A percentile compares a stretch with the other conserved stretches of the same genome.
These are phyloP conservation scores for Evernia prunastri DNA, from an alignment of 495 filamentous ascomycete species.

Conservation along the genomic window DNA sequence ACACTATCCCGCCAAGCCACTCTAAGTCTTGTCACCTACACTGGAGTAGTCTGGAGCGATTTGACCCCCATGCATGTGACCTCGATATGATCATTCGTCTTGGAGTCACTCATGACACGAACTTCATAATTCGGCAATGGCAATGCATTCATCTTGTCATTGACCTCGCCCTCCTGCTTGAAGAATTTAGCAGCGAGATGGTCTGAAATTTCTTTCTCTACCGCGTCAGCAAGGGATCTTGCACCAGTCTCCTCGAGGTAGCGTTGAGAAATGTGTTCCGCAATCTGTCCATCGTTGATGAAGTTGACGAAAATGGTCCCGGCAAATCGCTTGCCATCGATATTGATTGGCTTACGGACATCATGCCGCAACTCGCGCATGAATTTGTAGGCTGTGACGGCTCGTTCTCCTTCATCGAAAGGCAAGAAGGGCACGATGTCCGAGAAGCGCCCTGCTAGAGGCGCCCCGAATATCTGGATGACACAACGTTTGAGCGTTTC, in stretches of 20 bases:
- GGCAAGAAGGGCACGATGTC: slow-evolving; percentile 22
- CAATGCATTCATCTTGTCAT: slow-evolving; percentile 16
- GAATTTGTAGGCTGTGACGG: slow-evolving; percentile 23
- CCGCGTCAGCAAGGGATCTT: slow-evolving; percentile 15
- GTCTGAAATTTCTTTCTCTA: slow-evolving; percentile 8
- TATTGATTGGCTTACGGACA: slow-evolving; percentile 17
- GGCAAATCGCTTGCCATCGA: slow-evolving; percentile 1
- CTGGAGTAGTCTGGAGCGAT: background rate
- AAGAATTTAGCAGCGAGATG: background rate
- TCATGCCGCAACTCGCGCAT: slow-evolving; percentile 17
- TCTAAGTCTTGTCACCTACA: background rate
- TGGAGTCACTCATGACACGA: background rate
- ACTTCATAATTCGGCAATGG: slow-evolving; percentile 15
- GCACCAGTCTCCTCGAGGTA: slow-evolving; percentile 18
- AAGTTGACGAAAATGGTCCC: slow-evolving; percentile 15
- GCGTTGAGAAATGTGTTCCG: slow-evolving; percentile 1
- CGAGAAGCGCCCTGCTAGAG: slow-evolving; percentile 17
- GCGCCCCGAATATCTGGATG: slow-evolving; percentile 11
- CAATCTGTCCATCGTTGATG: slow-evolving; percentile 19
- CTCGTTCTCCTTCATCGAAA: slow-evolving; percentile 20
- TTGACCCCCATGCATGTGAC: background rate
- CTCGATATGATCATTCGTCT: background rate
- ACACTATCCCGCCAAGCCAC: no score
- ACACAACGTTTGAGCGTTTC: background rate
- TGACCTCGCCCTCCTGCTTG: background rate